Evolutionary conservation across 805 yeast species (phyloP).

Genomic region (Saccharomycopsis sp.): DNA sequence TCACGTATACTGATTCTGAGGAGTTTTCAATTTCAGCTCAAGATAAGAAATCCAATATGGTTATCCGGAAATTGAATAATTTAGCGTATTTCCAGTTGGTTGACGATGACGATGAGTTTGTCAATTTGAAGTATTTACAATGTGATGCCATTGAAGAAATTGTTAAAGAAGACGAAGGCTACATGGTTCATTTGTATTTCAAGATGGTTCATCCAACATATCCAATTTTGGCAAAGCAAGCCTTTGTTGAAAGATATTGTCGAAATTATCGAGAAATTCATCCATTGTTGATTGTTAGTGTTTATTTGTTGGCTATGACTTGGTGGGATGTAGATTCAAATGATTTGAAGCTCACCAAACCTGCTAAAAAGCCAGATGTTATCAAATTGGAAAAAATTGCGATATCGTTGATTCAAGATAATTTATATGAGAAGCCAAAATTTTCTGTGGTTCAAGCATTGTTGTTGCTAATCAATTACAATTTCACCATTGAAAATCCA

Average conservation of each 20-base stretch:
- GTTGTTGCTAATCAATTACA: constrained; percentile 29
- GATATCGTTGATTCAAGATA: constrained; percentile 25
- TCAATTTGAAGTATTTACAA: constrained; percentile 25
- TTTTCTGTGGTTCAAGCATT: constrained; percentile 36
- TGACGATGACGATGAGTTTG: constrained; percentile 26
- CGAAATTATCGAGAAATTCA: constrained; percentile 28
- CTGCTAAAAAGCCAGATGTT: constrained; percentile 22
- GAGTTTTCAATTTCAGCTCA: constrained; percentile 8
- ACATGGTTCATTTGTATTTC: constrained; percentile 25
- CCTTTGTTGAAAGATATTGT: constrained; percentile 26
- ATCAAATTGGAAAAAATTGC: constrained; percentile 26
- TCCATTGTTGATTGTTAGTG: constrained; percentile 26
- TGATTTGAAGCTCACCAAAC: constrained; percentile 11
- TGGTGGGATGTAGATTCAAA: constrained; percentile 23
- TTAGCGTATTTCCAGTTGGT: constrained; percentile 24
- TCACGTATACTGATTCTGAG: constrained; percentile 16
- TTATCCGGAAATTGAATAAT: constrained; percentile 25
- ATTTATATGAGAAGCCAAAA: constrained; percentile 26
- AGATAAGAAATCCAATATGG: constrained; percentile 15
- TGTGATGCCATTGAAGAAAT: constrained; percentile 27
- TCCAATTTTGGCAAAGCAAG: constrained; percentile 26
- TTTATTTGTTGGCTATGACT: constrained; percentile 27
- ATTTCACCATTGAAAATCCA: constrained; percentile 14
- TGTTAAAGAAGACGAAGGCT: constrained; percentile 24
- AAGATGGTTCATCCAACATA: constrained; percentile 26